phyloP scores from a whole-genome alignment of 495 filamentous ascomycete species.

The Penicillium antarcticum region DNA sequence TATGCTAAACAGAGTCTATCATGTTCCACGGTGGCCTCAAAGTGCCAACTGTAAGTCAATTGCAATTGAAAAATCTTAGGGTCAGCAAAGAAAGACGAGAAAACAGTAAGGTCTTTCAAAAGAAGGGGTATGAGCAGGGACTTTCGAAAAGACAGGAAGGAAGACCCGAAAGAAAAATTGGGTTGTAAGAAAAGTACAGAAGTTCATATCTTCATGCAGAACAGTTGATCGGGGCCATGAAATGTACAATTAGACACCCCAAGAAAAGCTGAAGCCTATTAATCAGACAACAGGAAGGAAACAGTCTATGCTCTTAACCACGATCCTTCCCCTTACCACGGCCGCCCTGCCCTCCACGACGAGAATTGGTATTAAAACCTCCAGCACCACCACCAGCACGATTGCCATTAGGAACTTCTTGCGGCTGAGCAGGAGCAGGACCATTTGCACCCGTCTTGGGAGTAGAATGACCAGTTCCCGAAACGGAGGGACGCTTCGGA shows the following conservation, averaged over 20 bases:
- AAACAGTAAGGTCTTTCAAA: too few relatives aligned
- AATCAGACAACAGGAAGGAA: neutral
- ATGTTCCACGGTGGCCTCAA: neutral
- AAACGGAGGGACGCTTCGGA: slow-evolving; percentile 1
- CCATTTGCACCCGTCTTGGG: slow-evolving; percentile 14
- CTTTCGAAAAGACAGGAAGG: too few relatives aligned
- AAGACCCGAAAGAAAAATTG: too few relatives aligned
- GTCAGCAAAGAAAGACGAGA: too few relatives aligned
- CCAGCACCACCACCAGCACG: neutral
- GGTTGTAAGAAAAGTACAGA: too few relatives aligned
- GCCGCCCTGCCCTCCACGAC: slow-evolving; percentile 16
- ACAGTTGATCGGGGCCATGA: too few relatives aligned
- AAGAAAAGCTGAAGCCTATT: neutral
- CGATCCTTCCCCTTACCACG: slow-evolving; percentile 16
- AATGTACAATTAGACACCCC: neutral
- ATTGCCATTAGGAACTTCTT: neutral
- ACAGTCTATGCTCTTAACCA: neutral
- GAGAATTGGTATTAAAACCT: slow-evolving; percentile 2
- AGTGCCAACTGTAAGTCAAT: too few relatives aligned
- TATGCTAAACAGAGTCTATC: neutral
- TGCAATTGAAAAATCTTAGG: too few relatives aligned
- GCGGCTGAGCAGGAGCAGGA: slow-evolving; percentile 1
- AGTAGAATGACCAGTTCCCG: neutral
- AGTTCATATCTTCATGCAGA: too few relatives aligned
- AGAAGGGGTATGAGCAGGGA: too few relatives aligned